A percentile compares a stretch with the other conserved stretches of the same genome.
Evolutionary conservation across 2,329 filamentous ascomycete genomes (phyloP).

Genomic region (Ceratocystis albifundus): DNA sequence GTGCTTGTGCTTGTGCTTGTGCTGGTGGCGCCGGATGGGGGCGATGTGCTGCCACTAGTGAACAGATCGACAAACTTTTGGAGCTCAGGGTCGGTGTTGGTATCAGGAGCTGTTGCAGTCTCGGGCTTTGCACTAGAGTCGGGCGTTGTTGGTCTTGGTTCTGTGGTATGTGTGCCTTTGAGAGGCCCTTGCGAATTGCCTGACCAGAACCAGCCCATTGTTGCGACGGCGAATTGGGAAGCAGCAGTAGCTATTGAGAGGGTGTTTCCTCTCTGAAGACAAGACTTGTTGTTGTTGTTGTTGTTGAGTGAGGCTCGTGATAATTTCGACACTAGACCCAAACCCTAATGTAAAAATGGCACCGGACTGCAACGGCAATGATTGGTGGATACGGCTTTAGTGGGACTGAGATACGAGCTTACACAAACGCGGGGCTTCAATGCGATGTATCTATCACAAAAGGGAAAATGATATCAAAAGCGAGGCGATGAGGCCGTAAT

Average conservation of each 20-base stretch:
- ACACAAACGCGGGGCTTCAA: too few species aligned
- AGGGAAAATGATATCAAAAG: too few species aligned
- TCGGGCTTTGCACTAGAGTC: background rate
- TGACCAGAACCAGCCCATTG: conserved; percentile 52
- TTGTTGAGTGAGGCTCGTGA: background rate
- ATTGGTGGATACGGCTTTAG: background rate
- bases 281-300: too few species aligned
- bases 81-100: conserved; percentile 38
- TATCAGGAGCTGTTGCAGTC: conserved; percentile 24
- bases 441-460: too few species aligned
- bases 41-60: conserved; percentile 30
- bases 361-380: background rate
- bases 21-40: conserved; percentile 25
- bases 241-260: background rate
- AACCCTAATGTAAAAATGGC: background rate
- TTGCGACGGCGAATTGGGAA: conserved; percentile 23
- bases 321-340: background rate
- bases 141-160: background rate
- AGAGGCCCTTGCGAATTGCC: conserved; percentile 30
- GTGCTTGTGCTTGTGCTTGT: conserved; percentile 22
- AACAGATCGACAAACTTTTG: conserved; percentile 43
- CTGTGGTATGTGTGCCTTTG: background rate
- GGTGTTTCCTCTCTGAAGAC: background rate
- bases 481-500: background rate
- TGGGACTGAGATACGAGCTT: background rate